A percentile compares a stretch with the other conserved stretches of the same genome.
phyloP scores from a whole-genome alignment of 129 eudicot genomes.

The Flaveria ramosissima region DNA sequence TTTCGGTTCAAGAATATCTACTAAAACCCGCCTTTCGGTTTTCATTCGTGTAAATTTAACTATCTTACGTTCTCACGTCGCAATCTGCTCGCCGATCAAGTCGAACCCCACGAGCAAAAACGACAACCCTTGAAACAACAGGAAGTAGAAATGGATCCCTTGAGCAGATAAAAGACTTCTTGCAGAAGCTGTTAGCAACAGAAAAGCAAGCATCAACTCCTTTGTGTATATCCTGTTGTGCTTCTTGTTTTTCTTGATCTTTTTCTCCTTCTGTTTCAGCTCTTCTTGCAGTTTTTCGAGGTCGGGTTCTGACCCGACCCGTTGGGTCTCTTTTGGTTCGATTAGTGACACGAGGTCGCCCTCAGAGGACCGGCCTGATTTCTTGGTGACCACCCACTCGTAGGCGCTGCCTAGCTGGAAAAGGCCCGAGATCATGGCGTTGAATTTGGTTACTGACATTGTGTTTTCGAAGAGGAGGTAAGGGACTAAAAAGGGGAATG shows the following conservation, averaged over 20 bases:
- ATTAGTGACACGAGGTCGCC: conserved; percentile 65
- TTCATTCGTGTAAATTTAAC: conserved; percentile 27
- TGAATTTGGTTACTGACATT: conserved; percentile 95
- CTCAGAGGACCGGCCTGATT: conserved; percentile 93
- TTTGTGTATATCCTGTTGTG: conserved; percentile 86
- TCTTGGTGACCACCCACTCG: conserved; percentile 96
- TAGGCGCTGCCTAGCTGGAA: conserved; percentile 94
- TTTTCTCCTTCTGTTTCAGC: conserved; percentile 40
- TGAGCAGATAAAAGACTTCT: conserved; percentile 91
- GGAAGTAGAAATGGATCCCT: conserved; percentile 93
- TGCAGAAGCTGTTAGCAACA: conserved; percentile 76
- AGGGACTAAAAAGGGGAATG: conserved; percentile 90
- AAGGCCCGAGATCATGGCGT: conserved; percentile 94
- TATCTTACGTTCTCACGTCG: conserved; percentile 10
- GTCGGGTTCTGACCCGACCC: conserved; percentile 51
- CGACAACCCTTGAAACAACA: conserved; percentile 87
- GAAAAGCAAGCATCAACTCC: conserved; percentile 81
- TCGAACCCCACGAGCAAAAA: conserved; percentile 94
- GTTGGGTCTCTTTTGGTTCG: conserved; percentile 38
- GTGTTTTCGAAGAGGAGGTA: conserved; percentile 93
- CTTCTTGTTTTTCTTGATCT: conserved; percentile 41
- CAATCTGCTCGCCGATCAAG: conserved; percentile 91
- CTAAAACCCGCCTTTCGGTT: conserved; percentile 21
- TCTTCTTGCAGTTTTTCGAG: conserved; percentile 43
- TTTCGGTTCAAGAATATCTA: conserved; percentile 33